Percentiles rank a stretch among this genome's conserved stretches.
Evolutionary conservation across 2,329 filamentous ascomycete species (phyloP).

Genomic region (Simplicillium aogashimaense): DNA sequence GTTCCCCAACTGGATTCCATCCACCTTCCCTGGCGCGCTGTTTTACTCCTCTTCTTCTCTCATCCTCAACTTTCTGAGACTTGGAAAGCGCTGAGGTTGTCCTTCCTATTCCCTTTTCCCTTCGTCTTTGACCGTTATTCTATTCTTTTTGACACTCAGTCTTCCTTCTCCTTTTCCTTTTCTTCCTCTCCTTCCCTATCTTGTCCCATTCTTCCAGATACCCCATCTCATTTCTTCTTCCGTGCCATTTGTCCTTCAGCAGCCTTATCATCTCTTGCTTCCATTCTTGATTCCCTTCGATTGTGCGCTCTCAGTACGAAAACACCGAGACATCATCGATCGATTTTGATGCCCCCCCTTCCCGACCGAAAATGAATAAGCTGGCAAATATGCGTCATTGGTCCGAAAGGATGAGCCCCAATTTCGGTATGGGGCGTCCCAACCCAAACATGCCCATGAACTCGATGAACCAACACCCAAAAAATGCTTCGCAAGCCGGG

Average conservation of each 20-base stretch:
- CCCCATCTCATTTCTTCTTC: not conserved
- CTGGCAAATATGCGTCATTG: conserved; percentile 63
- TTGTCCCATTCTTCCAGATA: not conserved
- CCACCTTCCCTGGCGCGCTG: too few species aligned
- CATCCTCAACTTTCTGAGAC: conserved; percentile 11
- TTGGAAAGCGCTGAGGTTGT: not conserved
- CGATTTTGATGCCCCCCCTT: conserved; percentile 12
- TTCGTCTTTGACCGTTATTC: conserved; percentile 20
- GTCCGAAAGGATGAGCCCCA: conserved; percentile 60
- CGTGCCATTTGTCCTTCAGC: not conserved
- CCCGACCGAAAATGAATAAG: conserved; percentile 52
- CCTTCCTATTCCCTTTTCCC: conserved; percentile 13
- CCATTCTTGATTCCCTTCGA: not conserved
- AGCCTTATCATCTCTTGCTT: too few species aligned
- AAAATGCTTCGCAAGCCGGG: conserved; percentile 40
- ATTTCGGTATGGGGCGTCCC: conserved; percentile 53
- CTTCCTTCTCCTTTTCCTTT: conserved; percentile 31
- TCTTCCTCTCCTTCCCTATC: not conserved
- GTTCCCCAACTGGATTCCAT: too few species aligned
- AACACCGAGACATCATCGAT: not conserved
- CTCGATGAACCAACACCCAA: conserved; percentile 46
- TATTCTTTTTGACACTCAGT: conserved; percentile 17
- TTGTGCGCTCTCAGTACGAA: too few species aligned
- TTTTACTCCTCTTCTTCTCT: conserved; percentile 7
- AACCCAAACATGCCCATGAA: conserved; percentile 47